Percentiles rank a stretch among this genome's conserved stretches.
Conservation (phyloP, 306 rosid genomes). For the Senna siamea region DNA sequence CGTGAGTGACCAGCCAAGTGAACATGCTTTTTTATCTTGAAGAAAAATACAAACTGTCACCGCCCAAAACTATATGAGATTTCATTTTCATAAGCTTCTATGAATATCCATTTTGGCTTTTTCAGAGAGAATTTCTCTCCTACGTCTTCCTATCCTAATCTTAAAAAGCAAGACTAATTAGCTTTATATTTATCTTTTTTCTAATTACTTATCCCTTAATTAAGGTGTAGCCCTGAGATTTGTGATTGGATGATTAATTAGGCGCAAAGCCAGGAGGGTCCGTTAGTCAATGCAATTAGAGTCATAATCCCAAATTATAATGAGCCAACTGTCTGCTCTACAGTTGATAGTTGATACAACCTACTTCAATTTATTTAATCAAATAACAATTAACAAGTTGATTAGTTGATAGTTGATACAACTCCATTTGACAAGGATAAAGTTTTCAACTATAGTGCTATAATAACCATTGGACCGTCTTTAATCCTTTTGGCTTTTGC, state of each 20-base stretch:
- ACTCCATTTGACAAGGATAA: background rate
- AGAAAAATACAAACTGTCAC: background rate
- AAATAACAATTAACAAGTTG: background rate
- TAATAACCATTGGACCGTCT: constrained; percentile 24
- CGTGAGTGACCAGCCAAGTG: background rate
- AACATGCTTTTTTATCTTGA: background rate
- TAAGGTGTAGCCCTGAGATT: background rate
- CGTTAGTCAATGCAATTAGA: background rate
- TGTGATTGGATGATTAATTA: background rate
- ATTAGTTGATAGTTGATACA: no score
- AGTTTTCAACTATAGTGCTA: background rate
- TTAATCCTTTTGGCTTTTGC: background rate
- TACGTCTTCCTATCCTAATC: background rate
- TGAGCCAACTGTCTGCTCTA: background rate
- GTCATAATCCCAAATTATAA: background rate
- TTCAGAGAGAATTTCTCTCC: background rate
- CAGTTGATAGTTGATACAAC: no score
- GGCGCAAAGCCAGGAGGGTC: background rate
- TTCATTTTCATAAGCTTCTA: background rate
- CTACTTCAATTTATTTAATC: background rate
- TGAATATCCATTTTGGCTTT: background rate
- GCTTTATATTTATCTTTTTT: background rate
- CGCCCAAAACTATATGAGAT: background rate
- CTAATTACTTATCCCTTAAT: background rate
- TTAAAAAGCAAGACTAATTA: background rate